phyloP scores from a whole-genome alignment of 192 early-diverging fungal species.

The Entomortierella parvispora region DNA sequence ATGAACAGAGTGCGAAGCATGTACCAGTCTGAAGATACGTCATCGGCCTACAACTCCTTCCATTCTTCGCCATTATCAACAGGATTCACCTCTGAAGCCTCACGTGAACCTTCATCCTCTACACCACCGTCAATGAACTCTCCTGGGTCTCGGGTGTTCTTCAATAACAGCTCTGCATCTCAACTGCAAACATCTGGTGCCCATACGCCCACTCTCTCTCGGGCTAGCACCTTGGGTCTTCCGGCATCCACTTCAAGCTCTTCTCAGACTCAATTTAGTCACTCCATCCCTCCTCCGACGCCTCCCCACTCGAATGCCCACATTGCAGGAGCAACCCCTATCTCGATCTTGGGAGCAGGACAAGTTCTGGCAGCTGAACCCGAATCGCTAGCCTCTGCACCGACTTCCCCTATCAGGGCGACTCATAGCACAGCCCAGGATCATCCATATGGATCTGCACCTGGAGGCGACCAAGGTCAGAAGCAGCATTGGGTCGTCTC shows the following conservation, averaged over 20 bases:
- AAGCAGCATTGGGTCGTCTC: constrained; percentile 33
- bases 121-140: constrained; percentile 19
- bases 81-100: constrained; percentile 11
- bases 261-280: constrained; percentile 3
- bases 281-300: constrained; percentile 20
- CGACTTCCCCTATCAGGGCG: constrained; percentile 21
- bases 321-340: neutral
- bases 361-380: constrained; percentile 8
- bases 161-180: constrained; percentile 10
- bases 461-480: constrained; percentile 12
- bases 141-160: constrained; percentile 24
- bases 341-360: neutral
- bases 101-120: constrained; percentile 15
- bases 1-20: constrained; percentile 38
- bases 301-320: constrained; percentile 9
- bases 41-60: constrained; percentile 23
- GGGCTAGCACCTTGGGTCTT: constrained; percentile 34
- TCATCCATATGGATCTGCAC: too few relatives aligned
- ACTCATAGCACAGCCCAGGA: neutral
- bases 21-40: constrained; percentile 46
- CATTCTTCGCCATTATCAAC: constrained; percentile 38
- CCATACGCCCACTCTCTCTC: constrained; percentile 17
- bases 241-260: constrained; percentile 17
- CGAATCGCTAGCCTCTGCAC: constrained; percentile 21
- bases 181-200: constrained; percentile 14